phyloP scores from a whole-genome alignment of 306 rosid species.

The Myrica gale region DNA sequence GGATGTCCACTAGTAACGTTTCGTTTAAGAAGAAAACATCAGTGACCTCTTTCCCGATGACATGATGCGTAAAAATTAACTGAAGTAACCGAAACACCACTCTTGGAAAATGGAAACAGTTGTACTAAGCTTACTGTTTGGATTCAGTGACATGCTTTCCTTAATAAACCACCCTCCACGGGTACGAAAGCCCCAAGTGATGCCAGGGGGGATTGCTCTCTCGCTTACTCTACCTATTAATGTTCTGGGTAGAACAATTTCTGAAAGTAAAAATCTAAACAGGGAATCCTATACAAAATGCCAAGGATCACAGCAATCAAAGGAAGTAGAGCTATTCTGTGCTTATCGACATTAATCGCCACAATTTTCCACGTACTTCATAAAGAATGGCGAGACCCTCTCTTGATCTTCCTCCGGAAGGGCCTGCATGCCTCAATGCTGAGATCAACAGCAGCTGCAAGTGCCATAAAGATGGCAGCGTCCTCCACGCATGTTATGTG shows the following conservation, averaged over 20 bases:
- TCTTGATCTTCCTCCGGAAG: slow-evolving; percentile 62
- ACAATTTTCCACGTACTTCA: slow-evolving; percentile 32
- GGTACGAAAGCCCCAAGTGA: neutral
- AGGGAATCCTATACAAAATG: slow-evolving; percentile 55
- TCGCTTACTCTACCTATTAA: neutral
- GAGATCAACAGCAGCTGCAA: slow-evolving; percentile 85
- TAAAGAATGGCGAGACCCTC: slow-evolving; percentile 49
- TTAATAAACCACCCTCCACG: neutral
- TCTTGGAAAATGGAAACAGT: no score
- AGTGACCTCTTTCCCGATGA: no score
- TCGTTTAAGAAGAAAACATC: neutral
- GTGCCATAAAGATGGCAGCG: slow-evolving; percentile 95
- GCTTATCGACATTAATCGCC: slow-evolving; percentile 15
- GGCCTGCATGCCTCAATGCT: slow-evolving; percentile 85
- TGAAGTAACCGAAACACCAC: no score
- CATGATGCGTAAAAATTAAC: no score
- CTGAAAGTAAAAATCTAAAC: slow-evolving; percentile 20
- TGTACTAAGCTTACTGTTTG: neutral
- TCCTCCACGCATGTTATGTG: slow-evolving; percentile 88
- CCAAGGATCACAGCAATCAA: slow-evolving; percentile 37
- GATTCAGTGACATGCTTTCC: neutral
- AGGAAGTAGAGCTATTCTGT: slow-evolving; percentile 21
- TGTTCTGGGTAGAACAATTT: slow-evolving; percentile 31
- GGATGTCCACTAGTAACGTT: neutral
- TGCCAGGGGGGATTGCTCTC: slow-evolving; percentile 1